Conservation (phyloP, 768 basidiomycete genomes). For the Gymnopilus dilepis region DNA sequence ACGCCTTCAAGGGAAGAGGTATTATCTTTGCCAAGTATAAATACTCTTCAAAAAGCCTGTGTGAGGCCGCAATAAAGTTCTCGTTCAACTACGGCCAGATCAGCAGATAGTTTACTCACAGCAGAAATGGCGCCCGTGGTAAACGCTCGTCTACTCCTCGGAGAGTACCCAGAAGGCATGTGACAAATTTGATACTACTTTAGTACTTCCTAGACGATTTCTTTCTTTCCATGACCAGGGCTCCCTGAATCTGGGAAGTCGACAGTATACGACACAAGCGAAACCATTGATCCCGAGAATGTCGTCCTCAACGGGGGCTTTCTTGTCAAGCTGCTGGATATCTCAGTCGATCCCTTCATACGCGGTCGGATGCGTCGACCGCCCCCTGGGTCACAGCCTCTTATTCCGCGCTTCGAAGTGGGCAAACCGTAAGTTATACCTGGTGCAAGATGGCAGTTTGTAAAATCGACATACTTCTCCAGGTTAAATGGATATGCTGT, state of each 20-base stretch:
- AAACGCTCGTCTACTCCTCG: slow-evolving; percentile 43
- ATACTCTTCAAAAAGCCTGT: no score
- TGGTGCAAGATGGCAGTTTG: no score
- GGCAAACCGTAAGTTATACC: slow-evolving; percentile 47
- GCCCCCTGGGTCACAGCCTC: slow-evolving; percentile 27
- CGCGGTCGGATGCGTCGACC: slow-evolving; percentile 41
- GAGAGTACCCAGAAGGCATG: slow-evolving; percentile 37
- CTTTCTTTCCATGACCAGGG: no score
- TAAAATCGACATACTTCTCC: no score
- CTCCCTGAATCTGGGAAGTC: slow-evolving; percentile 52
- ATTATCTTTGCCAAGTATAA: no score
- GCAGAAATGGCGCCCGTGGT: slow-evolving; percentile 37
- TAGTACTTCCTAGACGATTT: neutral
- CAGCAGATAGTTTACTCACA: no score
- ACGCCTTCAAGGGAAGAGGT: no score
- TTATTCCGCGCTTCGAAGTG: slow-evolving; percentile 33
- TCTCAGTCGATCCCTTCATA: slow-evolving; percentile 51
- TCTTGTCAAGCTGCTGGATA: slow-evolving; percentile 53
- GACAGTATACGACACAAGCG: slow-evolving; percentile 46
- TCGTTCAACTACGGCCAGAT: no score
- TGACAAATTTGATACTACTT: no score
- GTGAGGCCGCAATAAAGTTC: no score
- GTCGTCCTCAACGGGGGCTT: slow-evolving; percentile 51
- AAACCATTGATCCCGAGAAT: slow-evolving; percentile 55
- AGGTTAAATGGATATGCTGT: slow-evolving; percentile 42